A percentile compares a stretch with the other conserved stretches of the same genome.
These are phyloP conservation scores for Amphibolis antarctica DNA, from an alignment of 106 monocot genomes.

Conservation along the genomic window DNA sequence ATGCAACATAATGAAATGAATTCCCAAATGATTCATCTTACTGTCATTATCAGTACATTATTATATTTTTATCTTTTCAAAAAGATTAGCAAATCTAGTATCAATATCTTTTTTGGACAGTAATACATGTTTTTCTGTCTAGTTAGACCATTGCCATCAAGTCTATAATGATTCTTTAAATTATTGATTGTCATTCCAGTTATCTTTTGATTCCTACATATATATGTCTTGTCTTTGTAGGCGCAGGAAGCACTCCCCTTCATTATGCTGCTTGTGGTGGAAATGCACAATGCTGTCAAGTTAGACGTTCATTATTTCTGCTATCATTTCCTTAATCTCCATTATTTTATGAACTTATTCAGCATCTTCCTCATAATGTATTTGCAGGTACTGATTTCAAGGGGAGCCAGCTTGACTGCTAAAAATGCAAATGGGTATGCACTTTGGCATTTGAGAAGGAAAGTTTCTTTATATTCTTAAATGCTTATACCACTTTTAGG, in stretches of 20 bases:
- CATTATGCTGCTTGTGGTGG: constrained; percentile 95
- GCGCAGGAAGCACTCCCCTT: constrained; percentile 76
- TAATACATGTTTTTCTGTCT: too few species aligned
- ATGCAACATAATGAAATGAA: too few species aligned
- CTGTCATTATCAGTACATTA: too few species aligned
- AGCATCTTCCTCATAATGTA: neutral
- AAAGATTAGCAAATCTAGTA: neutral
- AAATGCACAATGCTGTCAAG: constrained; percentile 80
- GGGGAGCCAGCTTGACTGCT: constrained; percentile 68
- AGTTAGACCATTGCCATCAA: too few species aligned
- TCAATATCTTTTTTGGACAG: too few species aligned
- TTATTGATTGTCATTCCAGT: too few species aligned
- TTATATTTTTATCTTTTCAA: neutral
- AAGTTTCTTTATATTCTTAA: neutral
- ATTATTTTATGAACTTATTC: neutral
- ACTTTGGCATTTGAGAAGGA: neutral
- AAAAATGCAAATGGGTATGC: constrained; percentile 84
- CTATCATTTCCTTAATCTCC: neutral
- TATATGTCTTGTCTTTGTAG: constrained; percentile 10
- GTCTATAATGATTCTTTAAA: too few species aligned
- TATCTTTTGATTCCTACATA: neutral
- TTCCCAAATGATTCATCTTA: too few species aligned
- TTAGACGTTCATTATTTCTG: constrained; percentile 11
- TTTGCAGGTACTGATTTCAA: constrained; percentile 72
- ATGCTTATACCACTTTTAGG: neutral